Base-by-base conservation (phyloP, 768 basidiomycete genomes). In the Erythrobasidium yunnanense region DNA sequence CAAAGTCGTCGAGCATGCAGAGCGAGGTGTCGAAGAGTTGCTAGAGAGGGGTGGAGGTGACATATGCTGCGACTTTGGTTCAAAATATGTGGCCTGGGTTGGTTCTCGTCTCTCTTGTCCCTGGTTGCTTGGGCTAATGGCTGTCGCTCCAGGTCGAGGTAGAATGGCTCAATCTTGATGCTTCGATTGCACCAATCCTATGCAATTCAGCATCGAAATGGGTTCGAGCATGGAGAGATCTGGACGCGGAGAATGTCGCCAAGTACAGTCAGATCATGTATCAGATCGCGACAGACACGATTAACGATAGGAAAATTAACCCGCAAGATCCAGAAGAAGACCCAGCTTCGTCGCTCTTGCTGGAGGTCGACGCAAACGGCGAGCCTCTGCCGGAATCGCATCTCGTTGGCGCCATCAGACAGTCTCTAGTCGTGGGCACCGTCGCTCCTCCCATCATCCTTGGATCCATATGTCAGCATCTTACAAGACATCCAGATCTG, bases 41-140 rank as follows among this genome's bases (percentile, higher is more conserved):
- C 23, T 66, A 15, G 34, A 15, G 20, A 38, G 17, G 1, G 66
- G 66, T 2, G 45, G 45, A 0, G 45, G 47, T 13, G 66, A 67
- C 53, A 34, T 67, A 34, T 69, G 56, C n/a, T 35, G 25, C n/a
- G 57, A 57, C 51, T 69, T 63, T 30, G 60, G 32, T 18, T 60
- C 67, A 0, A 15, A 38, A 1, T 68, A 55, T 25, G 45, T 55
- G 2, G 67, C 65, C 20, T 65, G 29, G 33, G 58, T 52, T 32
- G 54, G 55, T 32, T 32, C 65, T 8, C 38, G 38, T n/a, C 11
- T 42, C 38, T 1, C 20, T 0, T 55, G 55, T 25, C 34, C 33
- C 25, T 20, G n/a, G 20, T 55, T 25, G 33, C 25, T 27, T 34
- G 8, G 20, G n/a, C 5, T 5, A 29, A 13, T 29, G 11, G 20